phyloP scores from a whole-genome alignment of 2,329 filamentous ascomycete species.

The Leptographium galeiforme region DNA sequence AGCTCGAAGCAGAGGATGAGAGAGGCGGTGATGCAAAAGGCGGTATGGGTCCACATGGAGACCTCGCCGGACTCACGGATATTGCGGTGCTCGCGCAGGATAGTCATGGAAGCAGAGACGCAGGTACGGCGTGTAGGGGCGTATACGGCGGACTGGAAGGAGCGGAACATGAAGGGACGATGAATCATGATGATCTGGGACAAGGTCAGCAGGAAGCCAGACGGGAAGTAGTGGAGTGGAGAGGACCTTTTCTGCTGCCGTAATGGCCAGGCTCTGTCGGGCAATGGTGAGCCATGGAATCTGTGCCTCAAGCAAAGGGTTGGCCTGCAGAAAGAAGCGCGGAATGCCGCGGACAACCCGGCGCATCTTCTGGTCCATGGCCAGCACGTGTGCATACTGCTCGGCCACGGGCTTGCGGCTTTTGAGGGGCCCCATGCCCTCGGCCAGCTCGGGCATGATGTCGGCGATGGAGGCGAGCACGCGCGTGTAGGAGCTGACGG shows the following conservation, averaged over 20 bases:
- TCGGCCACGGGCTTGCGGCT: slow-evolving; percentile 15
- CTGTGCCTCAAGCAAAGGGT: slow-evolving; percentile 11
- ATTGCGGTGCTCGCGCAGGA: slow-evolving; percentile 16
- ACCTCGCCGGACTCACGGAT: slow-evolving; percentile 10
- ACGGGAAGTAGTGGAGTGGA: neutral
- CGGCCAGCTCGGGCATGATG: slow-evolving; percentile 18
- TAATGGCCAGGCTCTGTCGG: slow-evolving; percentile 22
- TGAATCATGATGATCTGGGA: slow-evolving; percentile 23
- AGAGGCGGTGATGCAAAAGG: slow-evolving; percentile 15
- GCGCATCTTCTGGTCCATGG: slow-evolving; percentile 20
- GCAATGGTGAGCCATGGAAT: slow-evolving; percentile 21
- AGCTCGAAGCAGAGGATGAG: slow-evolving; percentile 14
- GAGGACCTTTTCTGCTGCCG: slow-evolving; percentile 21
- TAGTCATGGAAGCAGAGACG: slow-evolving; percentile 22
- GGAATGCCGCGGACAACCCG: slow-evolving; percentile 19
- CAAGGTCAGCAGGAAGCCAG: neutral
- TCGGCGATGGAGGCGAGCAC: slow-evolving; percentile 17
- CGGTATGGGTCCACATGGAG: slow-evolving; percentile 16
- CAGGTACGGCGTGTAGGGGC: slow-evolving; percentile 19
- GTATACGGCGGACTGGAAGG: slow-evolving; percentile 17
- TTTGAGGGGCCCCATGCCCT: slow-evolving; percentile 19
- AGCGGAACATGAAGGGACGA: slow-evolving; percentile 20
- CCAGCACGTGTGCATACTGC: slow-evolving; percentile 20
- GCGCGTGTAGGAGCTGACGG: slow-evolving; percentile 14
- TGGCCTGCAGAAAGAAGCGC: slow-evolving; percentile 16